Evolutionary conservation across 2,329 filamentous ascomycete species (phyloP).

Genomic region (Fusarium cicatricum): DNA sequence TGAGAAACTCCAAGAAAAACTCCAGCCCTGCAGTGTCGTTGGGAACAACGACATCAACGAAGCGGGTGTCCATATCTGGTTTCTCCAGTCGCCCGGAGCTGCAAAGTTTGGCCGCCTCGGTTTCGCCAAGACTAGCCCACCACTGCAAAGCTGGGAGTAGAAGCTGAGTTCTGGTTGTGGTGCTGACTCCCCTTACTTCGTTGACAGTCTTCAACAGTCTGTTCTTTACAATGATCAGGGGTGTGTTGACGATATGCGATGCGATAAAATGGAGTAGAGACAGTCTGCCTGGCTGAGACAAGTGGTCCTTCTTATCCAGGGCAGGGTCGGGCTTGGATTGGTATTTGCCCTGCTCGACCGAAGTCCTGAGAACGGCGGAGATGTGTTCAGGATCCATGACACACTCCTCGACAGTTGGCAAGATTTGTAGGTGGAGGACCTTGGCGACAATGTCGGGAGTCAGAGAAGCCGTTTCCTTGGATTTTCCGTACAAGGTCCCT

Average conservation of each 20-base stretch:
- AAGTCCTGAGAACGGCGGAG: constrained; percentile 62
- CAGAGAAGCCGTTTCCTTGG: constrained; percentile 64
- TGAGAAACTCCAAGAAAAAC: constrained; percentile 58
- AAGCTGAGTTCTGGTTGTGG: constrained; percentile 73
- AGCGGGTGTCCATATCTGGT: constrained; percentile 51
- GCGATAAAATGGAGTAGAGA: constrained; percentile 76
- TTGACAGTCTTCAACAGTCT: constrained; percentile 77
- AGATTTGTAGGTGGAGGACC: constrained; percentile 71
- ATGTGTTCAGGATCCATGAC: constrained; percentile 80
- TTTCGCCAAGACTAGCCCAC: constrained; percentile 68
- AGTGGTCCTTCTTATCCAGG: constrained; percentile 61
- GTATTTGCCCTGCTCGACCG: constrained; percentile 53
- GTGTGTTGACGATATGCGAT: constrained; percentile 74
- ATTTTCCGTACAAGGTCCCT: constrained; percentile 70
- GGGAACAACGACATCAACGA: constrained; percentile 61
- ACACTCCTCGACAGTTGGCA: constrained; percentile 84
- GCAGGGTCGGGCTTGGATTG: constrained; percentile 44
- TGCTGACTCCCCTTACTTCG: constrained; percentile 75
- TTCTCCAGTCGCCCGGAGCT: constrained; percentile 53
- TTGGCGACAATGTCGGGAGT: constrained; percentile 64
- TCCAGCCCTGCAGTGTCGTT: constrained; percentile 63
- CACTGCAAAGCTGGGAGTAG: constrained; percentile 77
- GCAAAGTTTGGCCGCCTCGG: constrained; percentile 57
- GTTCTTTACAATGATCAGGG: constrained; percentile 73
- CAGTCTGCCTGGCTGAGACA: constrained; percentile 68